phyloP scores from a whole-genome alignment of 441 rosid species.

The Bocquillonia castaneifolia region DNA sequence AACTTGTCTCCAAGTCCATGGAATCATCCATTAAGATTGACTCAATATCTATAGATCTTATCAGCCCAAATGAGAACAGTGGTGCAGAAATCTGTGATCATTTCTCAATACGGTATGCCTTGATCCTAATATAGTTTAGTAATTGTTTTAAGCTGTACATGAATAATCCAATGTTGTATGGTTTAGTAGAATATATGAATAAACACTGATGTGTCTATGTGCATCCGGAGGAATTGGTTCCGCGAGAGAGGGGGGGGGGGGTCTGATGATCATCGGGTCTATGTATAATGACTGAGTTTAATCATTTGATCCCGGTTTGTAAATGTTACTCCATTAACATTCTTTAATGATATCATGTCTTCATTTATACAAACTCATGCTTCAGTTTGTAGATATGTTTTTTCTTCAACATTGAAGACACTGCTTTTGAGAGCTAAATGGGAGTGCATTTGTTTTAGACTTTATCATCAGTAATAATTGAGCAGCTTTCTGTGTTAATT shows the following conservation, averaged over 20 bases:
- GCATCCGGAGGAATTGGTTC: too few species aligned
- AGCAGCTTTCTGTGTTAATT: neutral
- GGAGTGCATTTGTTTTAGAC: neutral
- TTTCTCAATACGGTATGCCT: conserved; percentile 79
- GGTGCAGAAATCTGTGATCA: conserved; percentile 49
- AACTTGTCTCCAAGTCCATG: conserved; percentile 33
- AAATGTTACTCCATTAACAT: neutral
- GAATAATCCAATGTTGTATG: neutral
- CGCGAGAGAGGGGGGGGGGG: neutral
- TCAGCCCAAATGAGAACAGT: conserved; percentile 33
- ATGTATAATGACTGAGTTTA: neutral
- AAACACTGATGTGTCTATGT: neutral
- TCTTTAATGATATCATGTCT: neutral
- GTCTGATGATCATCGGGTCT: neutral
- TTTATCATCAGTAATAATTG: neutral
- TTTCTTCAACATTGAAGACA: neutral
- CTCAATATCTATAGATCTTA: conserved; percentile 68
- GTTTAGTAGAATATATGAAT: neutral
- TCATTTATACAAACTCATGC: neutral
- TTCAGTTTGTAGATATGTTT: neutral
- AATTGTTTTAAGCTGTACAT: neutral
- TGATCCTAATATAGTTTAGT: conserved; percentile 6
- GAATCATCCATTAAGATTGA: conserved; percentile 59
- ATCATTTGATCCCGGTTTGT: neutral
- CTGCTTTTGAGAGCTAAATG: conserved; percentile 5